Conservation (phyloP, 2,329 filamentous ascomycete genomes). For the Fusarium solani-melongenae region DNA sequence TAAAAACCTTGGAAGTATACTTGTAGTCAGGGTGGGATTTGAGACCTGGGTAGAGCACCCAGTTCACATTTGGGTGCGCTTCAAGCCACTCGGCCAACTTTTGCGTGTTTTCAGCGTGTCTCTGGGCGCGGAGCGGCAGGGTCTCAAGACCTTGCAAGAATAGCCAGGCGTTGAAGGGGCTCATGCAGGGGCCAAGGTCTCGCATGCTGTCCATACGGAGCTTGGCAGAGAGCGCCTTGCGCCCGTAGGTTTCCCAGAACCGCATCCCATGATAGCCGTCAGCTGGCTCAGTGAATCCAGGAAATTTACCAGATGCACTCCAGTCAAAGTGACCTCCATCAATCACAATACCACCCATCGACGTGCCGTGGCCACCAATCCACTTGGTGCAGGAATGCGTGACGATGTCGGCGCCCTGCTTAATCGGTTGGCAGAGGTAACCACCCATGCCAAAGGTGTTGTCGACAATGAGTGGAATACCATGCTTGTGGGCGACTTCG, state of each 20-base stretch:
- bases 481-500: not conserved
- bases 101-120: not conserved
- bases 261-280: not conserved
- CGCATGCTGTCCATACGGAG: not conserved
- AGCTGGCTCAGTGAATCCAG: not conserved
- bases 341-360: constrained; percentile 86
- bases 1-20: constrained; percentile 74
- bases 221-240: not conserved
- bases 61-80: constrained; percentile 1
- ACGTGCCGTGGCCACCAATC: constrained; percentile 95
- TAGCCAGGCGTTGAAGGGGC: not conserved
- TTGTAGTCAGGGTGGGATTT: constrained; percentile 67
- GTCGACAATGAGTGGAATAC: not conserved
- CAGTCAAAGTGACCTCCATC: constrained; percentile 94
- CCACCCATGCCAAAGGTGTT: constrained; percentile 1
- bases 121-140: not conserved
- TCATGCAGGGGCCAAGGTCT: not conserved
- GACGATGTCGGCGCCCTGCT: constrained; percentile 78
- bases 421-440: constrained; percentile 2
- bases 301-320: constrained; percentile 64
- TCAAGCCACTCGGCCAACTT: not conserved
- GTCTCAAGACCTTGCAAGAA: constrained; percentile 9
- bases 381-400: constrained; percentile 95
- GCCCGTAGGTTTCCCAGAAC: not conserved
- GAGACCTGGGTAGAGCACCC: constrained; percentile 3